Base-by-base conservation (phyloP, 371 early-diverging fungal genomes). In the Mortierella sp. region DNA sequence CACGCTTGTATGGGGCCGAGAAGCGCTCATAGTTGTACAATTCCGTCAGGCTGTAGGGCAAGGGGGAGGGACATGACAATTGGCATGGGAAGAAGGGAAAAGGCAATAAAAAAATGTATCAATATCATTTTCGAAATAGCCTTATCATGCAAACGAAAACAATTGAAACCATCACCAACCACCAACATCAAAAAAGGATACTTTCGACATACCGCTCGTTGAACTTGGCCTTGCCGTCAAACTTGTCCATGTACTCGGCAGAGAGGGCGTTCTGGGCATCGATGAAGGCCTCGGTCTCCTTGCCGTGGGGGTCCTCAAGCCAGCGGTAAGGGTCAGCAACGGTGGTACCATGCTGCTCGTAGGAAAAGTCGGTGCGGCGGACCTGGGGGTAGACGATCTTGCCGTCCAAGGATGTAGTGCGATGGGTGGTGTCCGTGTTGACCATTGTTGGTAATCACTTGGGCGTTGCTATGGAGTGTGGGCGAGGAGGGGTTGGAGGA, bases 261-360 rank as follows among this genome's bases (percentile, higher is more conserved):
- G 86, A 69, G 39, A 88, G 26, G 44, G 41, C 55, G 72, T 79
- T 79, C 77, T 89, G 89, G 10, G 79, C 87, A 9, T 85, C 73
- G 44, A 87, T 77, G 74, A 87, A 88, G 9, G 64, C 83, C 80
- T 85, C 80, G 37, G 91, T 90, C 76, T 88, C 90, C 50, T 81
- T 74, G 19, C 85, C 74, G 11, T 90, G 86, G 5, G 91, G 90
- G 24, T 88, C 87, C 70, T 90, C 91, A 47, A 90, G 79, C 91
- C 91, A 90, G 26, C 89, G 89, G 79, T 90, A 90, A 45, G 89
- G 91, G 47, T 90, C 91, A 4, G 80, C 76, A 19, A 90, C 79
- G 4, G 69, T 64, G 53, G 43, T 34, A 13, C 90, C 91, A 47
- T 90, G 91, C 43, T 87, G 71, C 6, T 70, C 72, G 11, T 90